Evolutionary conservation across 129 eudicot genomes (phyloP).

Genomic region (Kitagawia praeruptora): DNA sequence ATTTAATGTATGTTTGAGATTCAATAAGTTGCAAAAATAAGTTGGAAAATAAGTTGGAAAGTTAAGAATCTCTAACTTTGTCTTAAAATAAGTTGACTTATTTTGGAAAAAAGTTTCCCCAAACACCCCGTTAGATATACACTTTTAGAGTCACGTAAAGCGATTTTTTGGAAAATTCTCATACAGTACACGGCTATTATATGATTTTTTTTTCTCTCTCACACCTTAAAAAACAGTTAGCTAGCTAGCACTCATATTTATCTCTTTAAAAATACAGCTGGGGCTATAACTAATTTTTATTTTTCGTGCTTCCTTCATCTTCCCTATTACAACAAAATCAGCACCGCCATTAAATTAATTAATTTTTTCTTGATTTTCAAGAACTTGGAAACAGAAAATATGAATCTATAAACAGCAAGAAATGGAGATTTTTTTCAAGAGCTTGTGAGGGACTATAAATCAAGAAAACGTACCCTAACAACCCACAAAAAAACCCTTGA

Average conservation of each 20-base stretch:
- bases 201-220: not conserved
- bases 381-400: not conserved
- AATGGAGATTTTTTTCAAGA: not conserved
- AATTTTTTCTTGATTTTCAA: not conserved
- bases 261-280: not conserved
- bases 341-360: not conserved
- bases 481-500: slow-evolving; percentile 25
- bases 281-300: not conserved
- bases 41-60: too few relatives aligned
- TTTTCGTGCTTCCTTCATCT: not conserved
- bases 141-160: not conserved
- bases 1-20: too few relatives aligned
- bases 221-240: not conserved
- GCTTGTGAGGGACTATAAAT: not conserved
- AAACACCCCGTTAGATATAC: too few relatives aligned
- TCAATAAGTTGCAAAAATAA: too few relatives aligned
- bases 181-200: slow-evolving; percentile 1
- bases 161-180: not conserved
- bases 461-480: slow-evolving; percentile 3
- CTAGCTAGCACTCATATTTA: not conserved
- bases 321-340: not conserved
- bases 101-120: too few relatives aligned
- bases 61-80: too few relatives aligned
- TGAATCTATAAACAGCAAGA: too few relatives aligned
- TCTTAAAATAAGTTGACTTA: too few relatives aligned